Conservation (phyloP, 352 stramenopile species). For the Globisporangium rhizosaccharum region DNA sequence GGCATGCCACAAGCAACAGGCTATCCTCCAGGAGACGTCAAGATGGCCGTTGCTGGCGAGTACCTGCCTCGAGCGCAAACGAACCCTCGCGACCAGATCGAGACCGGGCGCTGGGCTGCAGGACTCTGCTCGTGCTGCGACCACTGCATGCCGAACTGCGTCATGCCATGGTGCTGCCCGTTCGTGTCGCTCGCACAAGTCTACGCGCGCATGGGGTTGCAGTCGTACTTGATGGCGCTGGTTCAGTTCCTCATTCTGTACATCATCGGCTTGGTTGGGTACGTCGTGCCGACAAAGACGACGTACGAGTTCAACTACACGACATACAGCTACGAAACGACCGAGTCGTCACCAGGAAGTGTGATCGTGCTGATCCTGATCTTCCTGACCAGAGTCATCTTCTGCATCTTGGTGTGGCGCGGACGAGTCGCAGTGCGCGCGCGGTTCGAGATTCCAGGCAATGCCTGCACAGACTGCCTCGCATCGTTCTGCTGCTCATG, state of each 20-base stretch:
- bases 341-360: neutral
- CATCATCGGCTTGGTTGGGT: neutral
- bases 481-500: constrained; percentile 14
- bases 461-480: constrained; percentile 10
- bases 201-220: constrained; percentile 17
- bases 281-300: neutral
- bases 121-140: constrained; percentile 24
- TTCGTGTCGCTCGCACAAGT: constrained; percentile 28
- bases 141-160: constrained; percentile 22
- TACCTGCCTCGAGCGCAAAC: neutral
- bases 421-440: constrained; percentile 2
- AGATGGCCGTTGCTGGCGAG: too few relatives aligned
- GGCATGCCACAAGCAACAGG: neutral
- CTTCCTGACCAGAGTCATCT: neutral
- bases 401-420: constrained; percentile 5
- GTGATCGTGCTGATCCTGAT: neutral
- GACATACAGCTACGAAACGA: neutral
- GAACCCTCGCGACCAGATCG: constrained; percentile 10
- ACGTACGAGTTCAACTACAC: constrained; percentile 1
- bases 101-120: constrained; percentile 11
- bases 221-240: constrained; percentile 8
- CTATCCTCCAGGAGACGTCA: neutral
- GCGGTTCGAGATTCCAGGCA: constrained; percentile 13
- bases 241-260: constrained; percentile 5
- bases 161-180: constrained; percentile 19